Percentiles rank a stretch among this genome's conserved stretches.
phyloP scores from a whole-genome alignment of 345 rosid species.

The Camelina neglecta region DNA sequence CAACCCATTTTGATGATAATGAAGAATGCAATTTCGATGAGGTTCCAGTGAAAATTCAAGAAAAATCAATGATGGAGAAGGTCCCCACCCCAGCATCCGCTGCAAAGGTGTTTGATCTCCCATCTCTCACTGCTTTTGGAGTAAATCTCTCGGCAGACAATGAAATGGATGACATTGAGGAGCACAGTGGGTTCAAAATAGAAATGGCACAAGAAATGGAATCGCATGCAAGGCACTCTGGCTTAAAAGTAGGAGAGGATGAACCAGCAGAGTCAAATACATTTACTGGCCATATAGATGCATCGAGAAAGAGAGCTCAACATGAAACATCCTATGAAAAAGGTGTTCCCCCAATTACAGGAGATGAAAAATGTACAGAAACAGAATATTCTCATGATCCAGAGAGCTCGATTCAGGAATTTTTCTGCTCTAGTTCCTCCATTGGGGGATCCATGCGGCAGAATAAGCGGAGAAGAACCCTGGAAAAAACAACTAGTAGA shows the following conservation, averaged over 20 bases:
- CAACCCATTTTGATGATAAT: conserved; percentile 51
- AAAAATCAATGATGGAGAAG: conserved; percentile 35
- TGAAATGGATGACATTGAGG: conserved; percentile 40
- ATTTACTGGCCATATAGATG: conserved; percentile 24
- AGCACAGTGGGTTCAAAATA: conserved; percentile 30
- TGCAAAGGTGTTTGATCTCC: conserved; percentile 31
- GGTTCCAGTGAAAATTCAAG: conserved; percentile 35
- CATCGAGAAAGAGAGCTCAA: conserved; percentile 32
- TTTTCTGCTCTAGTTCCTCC: conserved; percentile 37
- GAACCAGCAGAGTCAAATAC: conserved; percentile 35
- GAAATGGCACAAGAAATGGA: conserved; percentile 36
- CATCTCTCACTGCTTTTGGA: conserved; percentile 36
- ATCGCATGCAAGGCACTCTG: conserved; percentile 38
- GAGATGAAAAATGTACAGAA: conserved; percentile 41
- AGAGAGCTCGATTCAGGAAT: conserved; percentile 38
- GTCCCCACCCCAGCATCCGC: conserved; percentile 34
- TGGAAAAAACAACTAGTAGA: conserved; percentile 33
- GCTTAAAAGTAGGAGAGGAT: conserved; percentile 41
- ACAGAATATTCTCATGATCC: conserved; percentile 39
- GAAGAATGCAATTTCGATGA: conserved; percentile 42
- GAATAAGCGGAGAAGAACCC: conserved; percentile 58
- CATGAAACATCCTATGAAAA: conserved; percentile 16
- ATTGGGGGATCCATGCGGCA: conserved; percentile 49
- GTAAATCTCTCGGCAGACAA: conserved; percentile 32
- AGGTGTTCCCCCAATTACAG: conserved; percentile 29